phyloP scores from a whole-genome alignment of 768 basidiomycete species.

The Mycena metata region DNA sequence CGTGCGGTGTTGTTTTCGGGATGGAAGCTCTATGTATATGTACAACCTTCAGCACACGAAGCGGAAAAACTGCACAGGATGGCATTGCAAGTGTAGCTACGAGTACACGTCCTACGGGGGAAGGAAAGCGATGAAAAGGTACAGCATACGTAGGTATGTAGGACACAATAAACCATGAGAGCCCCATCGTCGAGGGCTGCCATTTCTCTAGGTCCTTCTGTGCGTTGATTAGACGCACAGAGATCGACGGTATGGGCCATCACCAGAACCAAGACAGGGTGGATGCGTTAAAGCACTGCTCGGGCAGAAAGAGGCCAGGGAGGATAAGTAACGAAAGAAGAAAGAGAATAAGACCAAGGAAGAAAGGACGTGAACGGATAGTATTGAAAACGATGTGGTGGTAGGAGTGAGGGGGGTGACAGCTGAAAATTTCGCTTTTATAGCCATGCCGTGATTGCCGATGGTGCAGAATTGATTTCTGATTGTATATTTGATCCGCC shows the following conservation, averaged over 20 bases:
- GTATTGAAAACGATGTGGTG: slow-evolving; percentile 15
- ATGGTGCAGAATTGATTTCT: no score
- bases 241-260: slow-evolving; percentile 29
- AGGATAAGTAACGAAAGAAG: background rate
- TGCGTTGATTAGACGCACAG: slow-evolving; percentile 36
- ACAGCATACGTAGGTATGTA: slow-evolving; percentile 17
- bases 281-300: slow-evolving; percentile 36
- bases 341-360: background rate
- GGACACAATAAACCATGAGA: slow-evolving; percentile 33
- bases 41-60: no score
- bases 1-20: no score
- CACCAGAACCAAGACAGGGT: slow-evolving; percentile 38
- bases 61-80: no score
- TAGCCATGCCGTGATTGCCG: slow-evolving; percentile 10
- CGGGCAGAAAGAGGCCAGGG: slow-evolving; percentile 35
- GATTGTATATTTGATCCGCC: no score
- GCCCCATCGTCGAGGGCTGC: slow-evolving; percentile 21
- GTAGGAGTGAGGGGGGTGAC: background rate
- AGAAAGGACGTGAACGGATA: background rate
- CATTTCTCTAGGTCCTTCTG: slow-evolving; percentile 32
- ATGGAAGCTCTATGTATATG: no score
- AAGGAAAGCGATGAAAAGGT: no score
- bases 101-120: no score
- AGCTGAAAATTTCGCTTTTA: background rate
- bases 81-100: no score